Evolutionary conservation across 192 early-diverging fungal genomes (phyloP).

Genomic region (Spizellomyces sp.): DNA sequence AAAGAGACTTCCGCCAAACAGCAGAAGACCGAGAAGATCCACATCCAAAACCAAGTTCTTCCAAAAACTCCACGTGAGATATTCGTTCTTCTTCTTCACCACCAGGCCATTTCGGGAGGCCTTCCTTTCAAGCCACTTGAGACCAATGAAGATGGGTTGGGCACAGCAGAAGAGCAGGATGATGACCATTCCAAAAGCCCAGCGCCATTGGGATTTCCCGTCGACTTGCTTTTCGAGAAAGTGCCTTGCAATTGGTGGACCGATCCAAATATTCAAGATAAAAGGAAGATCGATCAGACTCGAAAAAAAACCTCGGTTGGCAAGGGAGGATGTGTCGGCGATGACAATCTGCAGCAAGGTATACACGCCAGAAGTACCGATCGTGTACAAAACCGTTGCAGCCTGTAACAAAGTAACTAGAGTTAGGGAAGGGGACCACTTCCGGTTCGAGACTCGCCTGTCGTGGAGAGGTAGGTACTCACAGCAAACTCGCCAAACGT

Average conservation of each 20-base stretch:
- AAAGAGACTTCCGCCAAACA: background rate
- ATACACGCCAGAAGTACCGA: slow-evolving; percentile 2
- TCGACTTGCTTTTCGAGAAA: background rate
- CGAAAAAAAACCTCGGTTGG: background rate
- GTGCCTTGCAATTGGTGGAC: background rate
- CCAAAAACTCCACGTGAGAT: background rate
- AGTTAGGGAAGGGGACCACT: too few relatives aligned
- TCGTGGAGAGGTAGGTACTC: background rate
- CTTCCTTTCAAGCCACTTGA: background rate
- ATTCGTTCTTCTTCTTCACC: background rate
- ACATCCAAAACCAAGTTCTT: background rate
- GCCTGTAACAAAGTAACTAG: background rate
- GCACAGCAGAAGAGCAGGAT: background rate
- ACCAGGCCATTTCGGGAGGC: background rate
- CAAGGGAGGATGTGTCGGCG: slow-evolving; percentile 3
- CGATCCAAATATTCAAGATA: background rate
- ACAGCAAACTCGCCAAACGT: background rate
- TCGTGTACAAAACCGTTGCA: background rate
- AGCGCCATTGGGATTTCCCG: background rate
- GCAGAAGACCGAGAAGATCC: background rate
- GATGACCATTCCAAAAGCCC: background rate
- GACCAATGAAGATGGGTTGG: background rate
- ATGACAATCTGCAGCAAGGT: slow-evolving; percentile 1
- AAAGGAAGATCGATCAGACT: too few relatives aligned
- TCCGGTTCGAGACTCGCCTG: too few relatives aligned